Conservation (phyloP, 805 yeast genomes). For the Jamesozyma piceae region DNA sequence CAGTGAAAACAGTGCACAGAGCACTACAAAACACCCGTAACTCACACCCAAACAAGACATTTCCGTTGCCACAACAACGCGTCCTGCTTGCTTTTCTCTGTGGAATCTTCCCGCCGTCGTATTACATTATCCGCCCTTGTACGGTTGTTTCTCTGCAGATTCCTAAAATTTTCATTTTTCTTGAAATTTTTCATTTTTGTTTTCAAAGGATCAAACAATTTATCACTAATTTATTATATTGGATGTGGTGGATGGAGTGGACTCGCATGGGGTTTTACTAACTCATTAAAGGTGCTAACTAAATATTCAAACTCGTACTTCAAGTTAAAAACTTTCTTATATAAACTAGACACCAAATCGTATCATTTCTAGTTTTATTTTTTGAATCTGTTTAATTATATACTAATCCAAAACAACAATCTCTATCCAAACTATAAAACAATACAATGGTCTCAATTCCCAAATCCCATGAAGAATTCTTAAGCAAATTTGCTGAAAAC, state of each 20-base stretch:
- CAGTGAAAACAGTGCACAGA: too few relatives aligned
- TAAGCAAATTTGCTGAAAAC: conserved; percentile 49
- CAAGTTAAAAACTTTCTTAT: background rate
- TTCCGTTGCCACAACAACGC: background rate
- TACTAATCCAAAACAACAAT: background rate
- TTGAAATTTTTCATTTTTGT: background rate
- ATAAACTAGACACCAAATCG: background rate
- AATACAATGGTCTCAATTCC: conserved; percentile 2
- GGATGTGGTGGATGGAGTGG: too few relatives aligned
- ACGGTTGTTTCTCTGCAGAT: background rate
- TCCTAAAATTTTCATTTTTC: background rate
- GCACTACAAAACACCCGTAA: background rate
- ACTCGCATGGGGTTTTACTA: background rate
- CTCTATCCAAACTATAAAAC: background rate
- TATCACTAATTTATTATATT: too few relatives aligned
- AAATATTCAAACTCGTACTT: too few relatives aligned
- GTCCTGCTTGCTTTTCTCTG: background rate
- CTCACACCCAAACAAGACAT: background rate
- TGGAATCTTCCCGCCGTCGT: background rate
- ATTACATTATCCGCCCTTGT: background rate
- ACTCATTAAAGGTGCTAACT: too few relatives aligned
- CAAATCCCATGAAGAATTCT: conserved; percentile 43
- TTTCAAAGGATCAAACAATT: too few relatives aligned
- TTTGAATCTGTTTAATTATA: too few relatives aligned
- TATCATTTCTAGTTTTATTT: background rate